These are phyloP conservation scores for Gymnopilus dilepis DNA, from an alignment of 768 basidiomycete genomes.

Conservation along the genomic window DNA sequence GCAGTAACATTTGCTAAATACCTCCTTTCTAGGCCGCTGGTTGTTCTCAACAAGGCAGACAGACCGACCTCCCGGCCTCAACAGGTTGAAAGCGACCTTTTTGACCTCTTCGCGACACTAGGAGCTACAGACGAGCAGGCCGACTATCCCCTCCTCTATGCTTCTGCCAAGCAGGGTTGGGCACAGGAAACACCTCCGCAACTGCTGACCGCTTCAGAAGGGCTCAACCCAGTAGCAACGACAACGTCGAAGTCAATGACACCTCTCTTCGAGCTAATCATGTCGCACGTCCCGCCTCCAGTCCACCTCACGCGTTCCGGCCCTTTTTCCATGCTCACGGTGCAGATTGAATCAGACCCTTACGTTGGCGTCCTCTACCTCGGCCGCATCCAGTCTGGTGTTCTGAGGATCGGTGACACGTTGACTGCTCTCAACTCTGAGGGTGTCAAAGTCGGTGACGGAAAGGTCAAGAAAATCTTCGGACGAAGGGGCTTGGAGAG, in stretches of 20 bases:
- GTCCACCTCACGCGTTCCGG: conserved; percentile 39
- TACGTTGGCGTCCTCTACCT: conserved; percentile 56
- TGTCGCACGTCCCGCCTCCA: conserved; percentile 49
- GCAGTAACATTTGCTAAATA: not conserved
- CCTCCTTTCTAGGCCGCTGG: conserved; percentile 40
- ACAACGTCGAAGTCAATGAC: conserved; percentile 40
- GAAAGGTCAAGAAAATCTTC: conserved; percentile 53
- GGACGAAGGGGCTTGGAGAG: conserved; percentile 45
- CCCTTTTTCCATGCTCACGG: conserved; percentile 58
- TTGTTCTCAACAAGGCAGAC: conserved; percentile 59
- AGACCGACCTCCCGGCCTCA: conserved; percentile 46
- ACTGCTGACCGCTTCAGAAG: conserved; percentile 24
- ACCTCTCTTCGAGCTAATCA: conserved; percentile 51
- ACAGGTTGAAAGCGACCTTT: conserved; percentile 55
- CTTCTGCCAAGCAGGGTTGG: conserved; percentile 58
- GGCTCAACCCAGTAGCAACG: conserved; percentile 7
- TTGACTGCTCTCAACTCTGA: conserved; percentile 44
- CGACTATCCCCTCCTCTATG: conserved; percentile 56
- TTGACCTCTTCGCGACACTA: conserved; percentile 55
- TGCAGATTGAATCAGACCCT: conserved; percentile 55
- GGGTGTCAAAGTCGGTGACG: conserved; percentile 53
- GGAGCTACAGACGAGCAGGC: conserved; percentile 57
- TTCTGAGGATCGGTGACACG: conserved; percentile 44
- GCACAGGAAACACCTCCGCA: conserved; percentile 36
- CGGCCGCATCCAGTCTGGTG: conserved; percentile 49